Evolutionary conservation across 306 rosid genomes (phyloP).

Genomic region (Acacia melanoxylon): DNA sequence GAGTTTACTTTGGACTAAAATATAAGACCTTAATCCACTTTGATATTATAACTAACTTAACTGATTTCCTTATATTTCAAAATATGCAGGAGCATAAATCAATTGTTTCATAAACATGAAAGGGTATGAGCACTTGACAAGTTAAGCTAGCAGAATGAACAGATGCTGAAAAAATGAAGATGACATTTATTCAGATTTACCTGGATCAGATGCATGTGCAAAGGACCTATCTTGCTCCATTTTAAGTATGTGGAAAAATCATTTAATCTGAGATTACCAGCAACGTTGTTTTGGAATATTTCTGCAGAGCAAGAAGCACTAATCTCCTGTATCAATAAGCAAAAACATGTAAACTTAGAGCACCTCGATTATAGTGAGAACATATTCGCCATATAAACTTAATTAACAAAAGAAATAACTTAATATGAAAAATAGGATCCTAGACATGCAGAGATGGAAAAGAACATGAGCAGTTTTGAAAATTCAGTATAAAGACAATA

Average conservation of each 20-base stretch:
- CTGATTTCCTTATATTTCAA: neutral
- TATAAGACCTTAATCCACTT: no score
- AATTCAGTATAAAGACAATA: neutral
- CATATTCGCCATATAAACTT: neutral
- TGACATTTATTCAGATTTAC: conserved; percentile 36
- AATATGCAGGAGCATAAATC: conserved; percentile 15
- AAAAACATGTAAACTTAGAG: neutral
- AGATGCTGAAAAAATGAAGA: neutral
- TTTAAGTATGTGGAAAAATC: conserved; percentile 54
- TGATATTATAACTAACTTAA: no score
- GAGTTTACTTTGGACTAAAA: no score
- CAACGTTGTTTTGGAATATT: conserved; percentile 47
- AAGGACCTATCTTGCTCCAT: conserved; percentile 85
- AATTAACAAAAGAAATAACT: neutral
- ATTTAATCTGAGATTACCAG: conserved; percentile 54
- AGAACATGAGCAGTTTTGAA: neutral
- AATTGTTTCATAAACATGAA: neutral
- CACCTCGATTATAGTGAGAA: conserved; percentile 6
- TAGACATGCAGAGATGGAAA: neutral
- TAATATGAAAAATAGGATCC: neutral
- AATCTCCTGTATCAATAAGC: conserved; percentile 56
- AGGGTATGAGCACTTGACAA: neutral
- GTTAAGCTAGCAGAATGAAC: neutral
- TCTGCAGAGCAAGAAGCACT: conserved; percentile 58
- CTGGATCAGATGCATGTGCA: conserved; percentile 65